Evolutionary conservation across 441 rosid species (phyloP).

Genomic region (Metrosideros polymorpha): DNA sequence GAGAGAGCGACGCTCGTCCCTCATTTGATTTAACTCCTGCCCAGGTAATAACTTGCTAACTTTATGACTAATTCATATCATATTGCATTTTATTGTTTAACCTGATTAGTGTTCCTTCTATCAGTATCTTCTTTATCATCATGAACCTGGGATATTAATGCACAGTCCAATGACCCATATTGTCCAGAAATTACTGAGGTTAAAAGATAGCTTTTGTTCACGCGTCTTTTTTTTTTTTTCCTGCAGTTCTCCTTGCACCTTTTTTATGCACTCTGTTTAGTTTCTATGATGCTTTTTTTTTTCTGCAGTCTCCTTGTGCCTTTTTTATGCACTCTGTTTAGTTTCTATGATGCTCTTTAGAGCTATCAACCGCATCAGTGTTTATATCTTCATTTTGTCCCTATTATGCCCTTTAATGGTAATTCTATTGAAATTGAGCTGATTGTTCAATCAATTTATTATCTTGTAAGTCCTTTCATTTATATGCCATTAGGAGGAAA

Average conservation of each 20-base stretch:
- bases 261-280: not conserved
- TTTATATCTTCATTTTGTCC: not conserved
- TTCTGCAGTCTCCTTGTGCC: not conserved
- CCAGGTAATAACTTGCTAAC: constrained; percentile 39
- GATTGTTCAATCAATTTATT: not conserved
- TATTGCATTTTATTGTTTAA: not conserved
- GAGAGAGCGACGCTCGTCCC: constrained; percentile 78
- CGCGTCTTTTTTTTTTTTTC: not conserved
- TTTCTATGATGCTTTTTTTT: too few species aligned
- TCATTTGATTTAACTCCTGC: constrained; percentile 87
- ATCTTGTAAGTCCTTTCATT: not conserved
- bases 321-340: not conserved
- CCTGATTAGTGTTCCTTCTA: not conserved
- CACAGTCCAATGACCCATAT: not conserved
- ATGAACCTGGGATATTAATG: not conserved
- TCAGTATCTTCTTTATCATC: not conserved
- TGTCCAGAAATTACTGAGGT: not conserved
- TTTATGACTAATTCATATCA: not conserved
- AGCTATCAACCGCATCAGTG: not conserved
- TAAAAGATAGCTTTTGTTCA: not conserved
- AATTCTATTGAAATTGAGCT: not conserved
- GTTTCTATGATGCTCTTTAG: not conserved
- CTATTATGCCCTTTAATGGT: not conserved
- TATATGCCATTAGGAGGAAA: constrained; percentile 59
- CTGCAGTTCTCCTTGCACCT: not conserved